A percentile compares a stretch with the other conserved stretches of the same genome.
Conservation (phyloP, 192 early-diverging fungal species). For the Neocallimastix lanati region DNA sequence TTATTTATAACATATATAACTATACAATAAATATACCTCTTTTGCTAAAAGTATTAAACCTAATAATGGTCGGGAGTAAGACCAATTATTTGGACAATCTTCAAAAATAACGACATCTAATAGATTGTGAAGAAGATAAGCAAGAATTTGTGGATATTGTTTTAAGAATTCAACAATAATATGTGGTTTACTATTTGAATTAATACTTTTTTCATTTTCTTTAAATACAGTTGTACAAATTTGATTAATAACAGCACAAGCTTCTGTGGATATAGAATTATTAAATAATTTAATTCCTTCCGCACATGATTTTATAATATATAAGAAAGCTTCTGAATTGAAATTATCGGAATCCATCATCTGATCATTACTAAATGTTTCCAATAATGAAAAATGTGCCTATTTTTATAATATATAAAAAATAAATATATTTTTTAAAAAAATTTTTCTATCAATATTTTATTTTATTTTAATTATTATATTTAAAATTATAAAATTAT, state of each 20-base stretch:
- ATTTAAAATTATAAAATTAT: too few relatives aligned
- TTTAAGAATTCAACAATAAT: slow-evolving; percentile 30
- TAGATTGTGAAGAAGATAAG: slow-evolving; percentile 38
- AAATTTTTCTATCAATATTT: too few relatives aligned
- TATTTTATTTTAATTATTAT: too few relatives aligned
- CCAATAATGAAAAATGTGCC: not conserved
- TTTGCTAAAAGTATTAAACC: slow-evolving; percentile 56
- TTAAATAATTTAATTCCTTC: not conserved
- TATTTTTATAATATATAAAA: not conserved
- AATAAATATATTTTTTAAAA: too few relatives aligned
- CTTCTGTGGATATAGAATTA: not conserved
- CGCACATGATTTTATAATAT: not conserved
- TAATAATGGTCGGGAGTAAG: slow-evolving; percentile 60
- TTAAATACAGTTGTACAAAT: slow-evolving; percentile 3
- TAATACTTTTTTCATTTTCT: slow-evolving; percentile 13
- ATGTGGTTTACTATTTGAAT: slow-evolving; percentile 16
- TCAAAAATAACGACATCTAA: slow-evolving; percentile 67
- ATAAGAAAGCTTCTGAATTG: not conserved
- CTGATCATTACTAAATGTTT: not conserved
- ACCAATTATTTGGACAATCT: slow-evolving; percentile 64
- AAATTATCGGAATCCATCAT: not conserved
- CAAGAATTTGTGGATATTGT: slow-evolving; percentile 37
- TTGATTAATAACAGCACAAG: not conserved
- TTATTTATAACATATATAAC: too few relatives aligned
- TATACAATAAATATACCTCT: too few relatives aligned